phyloP scores from a whole-genome alignment of 768 basidiomycete genomes.

The Tulasnella sp. region DNA sequence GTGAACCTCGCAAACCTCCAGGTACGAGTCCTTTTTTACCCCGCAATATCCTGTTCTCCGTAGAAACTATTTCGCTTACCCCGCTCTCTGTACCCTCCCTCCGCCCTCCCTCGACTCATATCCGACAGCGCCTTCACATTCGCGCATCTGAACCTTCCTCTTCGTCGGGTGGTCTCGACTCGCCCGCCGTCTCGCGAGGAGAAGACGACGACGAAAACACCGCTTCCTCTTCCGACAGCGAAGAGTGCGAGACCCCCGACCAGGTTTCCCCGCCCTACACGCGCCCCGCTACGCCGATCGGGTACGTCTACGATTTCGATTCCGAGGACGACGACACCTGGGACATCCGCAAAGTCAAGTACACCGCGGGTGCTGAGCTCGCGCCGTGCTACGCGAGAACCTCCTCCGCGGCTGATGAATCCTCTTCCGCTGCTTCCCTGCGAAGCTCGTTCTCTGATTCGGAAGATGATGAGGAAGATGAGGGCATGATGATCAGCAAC shows the following conservation, averaged over 20 bases:
- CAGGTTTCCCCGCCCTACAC: neutral
- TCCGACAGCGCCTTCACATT: constrained; percentile 5
- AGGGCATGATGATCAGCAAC: neutral
- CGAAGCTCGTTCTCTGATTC: neutral
- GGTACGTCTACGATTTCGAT: neutral
- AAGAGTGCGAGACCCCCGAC: neutral
- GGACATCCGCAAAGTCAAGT: neutral
- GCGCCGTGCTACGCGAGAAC: neutral
- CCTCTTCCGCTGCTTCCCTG: neutral
- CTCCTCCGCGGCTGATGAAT: neutral
- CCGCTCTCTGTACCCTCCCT: neutral
- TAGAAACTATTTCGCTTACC: constrained; percentile 1
- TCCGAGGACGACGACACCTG: constrained; percentile 8
- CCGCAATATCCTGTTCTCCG: neutral
- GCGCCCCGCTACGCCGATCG: neutral
- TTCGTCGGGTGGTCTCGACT: constrained; percentile 2
- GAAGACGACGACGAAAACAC: neutral
- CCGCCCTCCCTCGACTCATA: neutral
- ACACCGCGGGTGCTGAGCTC: constrained; percentile 9
- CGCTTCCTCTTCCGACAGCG: neutral
- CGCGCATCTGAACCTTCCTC: constrained; percentile 10
- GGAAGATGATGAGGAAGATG: constrained; percentile 16
- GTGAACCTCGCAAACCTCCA: constrained; percentile 1
- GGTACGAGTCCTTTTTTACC: neutral
- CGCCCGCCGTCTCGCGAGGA: neutral